Conservation (phyloP, 179 eudicot species). For the Monotropa hypopitys region DNA sequence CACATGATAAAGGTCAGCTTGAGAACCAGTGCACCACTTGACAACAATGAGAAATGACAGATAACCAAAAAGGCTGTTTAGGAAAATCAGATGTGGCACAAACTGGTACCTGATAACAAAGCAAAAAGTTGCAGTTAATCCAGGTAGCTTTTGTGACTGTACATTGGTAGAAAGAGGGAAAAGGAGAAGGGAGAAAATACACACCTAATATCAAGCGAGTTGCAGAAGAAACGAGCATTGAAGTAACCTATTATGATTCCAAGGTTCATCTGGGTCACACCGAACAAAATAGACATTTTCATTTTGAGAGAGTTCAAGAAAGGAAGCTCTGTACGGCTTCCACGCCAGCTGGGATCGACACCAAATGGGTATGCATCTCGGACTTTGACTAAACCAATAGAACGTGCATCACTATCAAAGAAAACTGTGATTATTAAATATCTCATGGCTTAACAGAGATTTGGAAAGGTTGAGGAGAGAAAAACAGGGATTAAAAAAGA, state of each 20-base stretch:
- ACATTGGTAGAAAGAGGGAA: conserved; percentile 1
- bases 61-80: conserved; percentile 96
- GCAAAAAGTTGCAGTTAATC: conserved; percentile 13
- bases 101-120: conserved; percentile 65
- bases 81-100: conserved; percentile 88
- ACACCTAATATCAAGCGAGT: conserved; percentile 72
- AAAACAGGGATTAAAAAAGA: not conserved
- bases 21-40: conserved; percentile 96
- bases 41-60: conserved; percentile 74
- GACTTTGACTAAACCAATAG: conserved; percentile 66
- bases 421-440: not conserved
- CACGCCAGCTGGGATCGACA: conserved; percentile 98
- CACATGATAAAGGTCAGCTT: conserved; percentile 94
- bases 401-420: conserved; percentile 48
- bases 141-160: not conserved
- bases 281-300: conserved; percentile 96
- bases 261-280: conserved; percentile 82
- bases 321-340: conserved; percentile 95
- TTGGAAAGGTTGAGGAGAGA: not conserved
- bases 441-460: too few relatives aligned
- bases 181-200: conserved; percentile 11
- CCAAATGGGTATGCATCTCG: conserved; percentile 95
- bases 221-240: conserved; percentile 71
- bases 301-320: conserved; percentile 88
- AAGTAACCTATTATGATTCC: conserved; percentile 88